A percentile compares a stretch with the other conserved stretches of the same genome.
Conservation (phyloP, 495 filamentous ascomycete species). For the Astrothelium macrocarpum region DNA sequence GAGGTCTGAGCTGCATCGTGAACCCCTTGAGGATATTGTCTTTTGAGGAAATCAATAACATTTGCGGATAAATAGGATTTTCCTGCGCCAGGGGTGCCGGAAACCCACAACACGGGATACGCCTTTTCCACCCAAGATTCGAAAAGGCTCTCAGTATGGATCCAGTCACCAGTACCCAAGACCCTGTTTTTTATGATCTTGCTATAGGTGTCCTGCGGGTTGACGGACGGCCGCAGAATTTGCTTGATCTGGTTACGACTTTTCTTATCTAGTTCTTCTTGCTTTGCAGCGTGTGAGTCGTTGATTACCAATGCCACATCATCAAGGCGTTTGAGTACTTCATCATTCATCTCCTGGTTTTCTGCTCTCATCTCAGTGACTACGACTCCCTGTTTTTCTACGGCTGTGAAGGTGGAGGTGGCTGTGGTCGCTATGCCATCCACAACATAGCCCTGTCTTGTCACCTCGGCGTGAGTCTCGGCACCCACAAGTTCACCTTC, state of each 20-base stretch:
- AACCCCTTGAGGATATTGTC: slow-evolving; percentile 14
- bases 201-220: slow-evolving; percentile 23
- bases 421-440: slow-evolving; percentile 18
- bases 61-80: slow-evolving; percentile 30
- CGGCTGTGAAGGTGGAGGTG: background rate
- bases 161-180: slow-evolving; percentile 32
- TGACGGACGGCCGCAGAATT: slow-evolving; percentile 17
- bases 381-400: slow-evolving; percentile 4
- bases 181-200: slow-evolving; percentile 26
- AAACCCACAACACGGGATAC: slow-evolving; percentile 28
- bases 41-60: slow-evolving; percentile 23
- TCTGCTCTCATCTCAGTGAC: background rate
- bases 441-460: slow-evolving; percentile 18
- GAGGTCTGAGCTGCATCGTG: slow-evolving; percentile 16
- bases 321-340: background rate
- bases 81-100: slow-evolving; percentile 29
- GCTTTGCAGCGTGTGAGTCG: slow-evolving; percentile 7
- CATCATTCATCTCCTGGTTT: background rate
- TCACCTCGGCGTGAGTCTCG: slow-evolving; percentile 26
- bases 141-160: slow-evolving; percentile 20
- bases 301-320: slow-evolving; percentile 9
- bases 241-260: slow-evolving; percentile 15
- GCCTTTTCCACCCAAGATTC: slow-evolving; percentile 23
- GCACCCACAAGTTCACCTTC: slow-evolving; percentile 30
- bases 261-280: slow-evolving; percentile 9